These are phyloP conservation scores for Lactarius vividus DNA, from an alignment of 768 basidiomycete species.

Conservation along the genomic window DNA sequence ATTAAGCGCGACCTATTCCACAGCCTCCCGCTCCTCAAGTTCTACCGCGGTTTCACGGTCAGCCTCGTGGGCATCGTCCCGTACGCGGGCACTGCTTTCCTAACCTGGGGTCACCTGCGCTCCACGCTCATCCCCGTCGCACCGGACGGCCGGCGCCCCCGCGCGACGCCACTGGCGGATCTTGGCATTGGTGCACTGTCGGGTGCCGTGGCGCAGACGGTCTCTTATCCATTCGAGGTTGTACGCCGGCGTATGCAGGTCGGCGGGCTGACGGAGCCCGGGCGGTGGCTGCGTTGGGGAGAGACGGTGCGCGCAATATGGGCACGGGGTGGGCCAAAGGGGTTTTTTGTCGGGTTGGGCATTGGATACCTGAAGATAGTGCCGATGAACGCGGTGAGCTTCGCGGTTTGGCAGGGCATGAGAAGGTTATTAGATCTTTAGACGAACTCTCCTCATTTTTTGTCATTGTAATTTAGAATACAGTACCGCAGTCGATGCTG, in stretches of 20 bases:
- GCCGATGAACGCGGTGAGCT: constrained; percentile 94
- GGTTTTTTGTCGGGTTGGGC: constrained; percentile 87
- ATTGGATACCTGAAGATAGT: constrained; percentile 94
- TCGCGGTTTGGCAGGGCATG: constrained; percentile 83
- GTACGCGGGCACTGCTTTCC: constrained; percentile 92
- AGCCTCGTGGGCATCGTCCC: constrained; percentile 38
- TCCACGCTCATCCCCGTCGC: constrained; percentile 53
- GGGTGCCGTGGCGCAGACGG: constrained; percentile 82
- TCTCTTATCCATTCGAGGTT: constrained; percentile 93
- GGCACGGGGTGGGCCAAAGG: constrained; percentile 65
- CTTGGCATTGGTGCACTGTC: constrained; percentile 82
- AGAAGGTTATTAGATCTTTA: constrained; percentile 49
- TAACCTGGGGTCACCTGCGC: constrained; percentile 81
- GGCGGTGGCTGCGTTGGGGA: constrained; percentile 73
- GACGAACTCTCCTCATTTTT: constrained; percentile 14
- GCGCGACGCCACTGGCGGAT: constrained; percentile 54
- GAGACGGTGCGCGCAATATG: constrained; percentile 76
- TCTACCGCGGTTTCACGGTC: no score
- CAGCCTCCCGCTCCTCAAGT: no score
- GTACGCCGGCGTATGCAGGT: constrained; percentile 93
- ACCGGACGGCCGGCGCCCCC: constrained; percentile 30
- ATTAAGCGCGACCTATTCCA: no score
- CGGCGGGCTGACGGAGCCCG: constrained; percentile 76
- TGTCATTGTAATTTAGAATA: no score
- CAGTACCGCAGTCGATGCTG: no score